Conservation (phyloP, 768 basidiomycete genomes). For the Paxillus ammoniavirescens region DNA sequence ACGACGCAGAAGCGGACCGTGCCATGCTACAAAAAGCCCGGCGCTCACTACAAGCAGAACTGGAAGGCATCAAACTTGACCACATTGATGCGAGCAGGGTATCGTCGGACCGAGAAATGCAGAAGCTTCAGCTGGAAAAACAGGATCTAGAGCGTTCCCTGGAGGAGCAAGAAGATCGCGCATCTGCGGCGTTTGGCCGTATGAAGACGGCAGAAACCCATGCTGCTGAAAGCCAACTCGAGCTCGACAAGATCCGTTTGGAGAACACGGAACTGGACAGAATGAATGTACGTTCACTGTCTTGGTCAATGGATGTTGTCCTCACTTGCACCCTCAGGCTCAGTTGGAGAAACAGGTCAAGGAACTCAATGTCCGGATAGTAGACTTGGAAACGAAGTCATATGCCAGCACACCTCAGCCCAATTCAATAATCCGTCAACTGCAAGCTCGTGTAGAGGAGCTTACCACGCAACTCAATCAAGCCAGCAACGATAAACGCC, state of each 20-base stretch:
- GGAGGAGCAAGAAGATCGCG: slow-evolving; percentile 76
- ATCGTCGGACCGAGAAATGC: slow-evolving; percentile 71
- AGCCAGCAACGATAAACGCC: slow-evolving; percentile 40
- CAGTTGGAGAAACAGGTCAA: slow-evolving; percentile 83
- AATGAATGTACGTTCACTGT: slow-evolving; percentile 55
- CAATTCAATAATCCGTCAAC: slow-evolving; percentile 51
- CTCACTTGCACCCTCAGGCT: slow-evolving; percentile 45
- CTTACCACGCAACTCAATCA: slow-evolving; percentile 48
- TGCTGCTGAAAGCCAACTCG: slow-evolving; percentile 72
- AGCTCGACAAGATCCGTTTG: slow-evolving; percentile 72
- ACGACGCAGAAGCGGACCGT: slow-evolving; percentile 84
- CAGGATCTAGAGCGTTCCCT: slow-evolving; percentile 77
- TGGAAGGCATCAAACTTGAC: slow-evolving; percentile 79
- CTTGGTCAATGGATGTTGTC: not conserved
- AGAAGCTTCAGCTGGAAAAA: slow-evolving; percentile 74
- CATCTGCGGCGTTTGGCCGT: slow-evolving; percentile 66
- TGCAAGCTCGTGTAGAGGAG: slow-evolving; percentile 74
- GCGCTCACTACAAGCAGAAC: slow-evolving; percentile 73
- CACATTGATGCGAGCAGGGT: slow-evolving; percentile 67
- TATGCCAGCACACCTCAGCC: slow-evolving; percentile 64
- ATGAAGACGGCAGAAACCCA: slow-evolving; percentile 81
- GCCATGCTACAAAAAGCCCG: slow-evolving; percentile 79
- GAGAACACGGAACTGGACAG: slow-evolving; percentile 82
- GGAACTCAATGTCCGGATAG: slow-evolving; percentile 78
- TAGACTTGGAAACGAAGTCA: slow-evolving; percentile 80